These are phyloP conservation scores for Teratosphaeria destructans DNA, from an alignment of 2,329 filamentous ascomycete genomes.

Conservation along the genomic window DNA sequence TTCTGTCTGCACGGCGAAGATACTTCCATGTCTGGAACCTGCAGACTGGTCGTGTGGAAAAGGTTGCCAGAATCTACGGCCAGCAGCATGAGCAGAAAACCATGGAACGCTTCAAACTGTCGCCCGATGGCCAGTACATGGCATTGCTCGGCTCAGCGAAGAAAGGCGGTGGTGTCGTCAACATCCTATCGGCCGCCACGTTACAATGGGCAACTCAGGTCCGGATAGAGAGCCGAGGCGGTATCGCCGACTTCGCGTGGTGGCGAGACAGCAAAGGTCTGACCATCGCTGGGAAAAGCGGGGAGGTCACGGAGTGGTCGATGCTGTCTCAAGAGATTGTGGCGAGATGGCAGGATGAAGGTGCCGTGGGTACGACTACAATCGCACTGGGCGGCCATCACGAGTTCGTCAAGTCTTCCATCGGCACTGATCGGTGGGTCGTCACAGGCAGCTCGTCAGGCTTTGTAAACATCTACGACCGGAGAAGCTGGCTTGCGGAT, in stretches of 20 bases:
- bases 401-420: conserved; percentile 39
- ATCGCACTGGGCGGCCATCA: conserved; percentile 64
- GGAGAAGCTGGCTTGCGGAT: conserved; percentile 45
- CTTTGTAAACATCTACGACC: conserved; percentile 89
- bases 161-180: conserved; percentile 82
- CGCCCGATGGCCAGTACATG: conserved; percentile 77
- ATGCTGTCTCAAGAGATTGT: conserved; percentile 58
- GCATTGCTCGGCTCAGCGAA: conserved; percentile 67
- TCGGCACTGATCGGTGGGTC: conserved; percentile 81
- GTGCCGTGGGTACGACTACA: conserved; percentile 74
- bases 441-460: conserved; percentile 78
- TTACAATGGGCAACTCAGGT: conserved; percentile 82
- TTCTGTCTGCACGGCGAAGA: conserved; percentile 75
- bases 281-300: conserved; percentile 72
- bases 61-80: conserved; percentile 64
- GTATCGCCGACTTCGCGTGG: conserved; percentile 87
- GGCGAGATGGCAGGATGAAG: conserved; percentile 81
- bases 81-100: conserved; percentile 72
- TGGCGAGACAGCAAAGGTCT: conserved; percentile 77
- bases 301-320: conserved; percentile 84
- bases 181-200: conserved; percentile 67
- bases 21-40: conserved; percentile 97
- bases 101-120: conserved; percentile 85
- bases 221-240: conserved; percentile 68
- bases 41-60: conserved; percentile 68